Conservation (phyloP, 2,329 filamentous ascomycete genomes). For the Ceratocystis ficicola region DNA sequence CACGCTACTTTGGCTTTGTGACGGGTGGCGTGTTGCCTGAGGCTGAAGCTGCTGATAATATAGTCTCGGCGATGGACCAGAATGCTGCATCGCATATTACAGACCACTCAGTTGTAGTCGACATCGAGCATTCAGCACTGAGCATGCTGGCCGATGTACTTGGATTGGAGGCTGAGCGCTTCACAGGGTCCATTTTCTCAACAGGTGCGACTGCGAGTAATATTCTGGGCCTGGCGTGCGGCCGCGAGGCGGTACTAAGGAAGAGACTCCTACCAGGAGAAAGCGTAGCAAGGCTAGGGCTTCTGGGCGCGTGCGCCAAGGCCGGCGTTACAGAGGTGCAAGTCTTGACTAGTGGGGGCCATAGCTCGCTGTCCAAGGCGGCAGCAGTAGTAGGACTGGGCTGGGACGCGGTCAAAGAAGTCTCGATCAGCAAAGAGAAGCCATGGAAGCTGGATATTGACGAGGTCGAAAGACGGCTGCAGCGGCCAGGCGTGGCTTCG, state of each 20-base stretch:
- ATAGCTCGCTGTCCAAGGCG: slow-evolving; percentile 75
- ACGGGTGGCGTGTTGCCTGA: slow-evolving; percentile 70
- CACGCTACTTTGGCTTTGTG: slow-evolving; percentile 79
- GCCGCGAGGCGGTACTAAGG: slow-evolving; percentile 50
- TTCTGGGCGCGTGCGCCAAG: slow-evolving; percentile 51
- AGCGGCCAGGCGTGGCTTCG: slow-evolving; percentile 42
- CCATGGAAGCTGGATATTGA: slow-evolving; percentile 60
- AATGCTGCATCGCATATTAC: slow-evolving; percentile 76
- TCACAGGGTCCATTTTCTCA: slow-evolving; percentile 45
- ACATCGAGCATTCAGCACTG: slow-evolving; percentile 62
- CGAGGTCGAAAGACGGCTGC: slow-evolving; percentile 49
- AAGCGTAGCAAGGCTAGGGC: slow-evolving; percentile 56
- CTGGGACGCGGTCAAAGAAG: slow-evolving; percentile 50
- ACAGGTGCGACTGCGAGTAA: slow-evolving; percentile 64
- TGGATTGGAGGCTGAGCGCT: slow-evolving; percentile 44
- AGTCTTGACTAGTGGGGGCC: slow-evolving; percentile 67
- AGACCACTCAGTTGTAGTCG: slow-evolving; percentile 59
- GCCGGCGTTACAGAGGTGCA: slow-evolving; percentile 58
- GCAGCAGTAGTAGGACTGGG: slow-evolving; percentile 73
- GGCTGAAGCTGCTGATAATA: slow-evolving; percentile 67
- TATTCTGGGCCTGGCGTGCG: slow-evolving; percentile 59
- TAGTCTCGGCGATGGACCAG: slow-evolving; percentile 72
- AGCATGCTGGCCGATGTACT: slow-evolving; percentile 57
- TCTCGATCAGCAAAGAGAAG: slow-evolving; percentile 36
- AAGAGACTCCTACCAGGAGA: slow-evolving; percentile 28